Evolutionary conservation across 805 yeast genomes (phyloP).

Genomic region (Yamadazyma takamatsuzukensis): DNA sequence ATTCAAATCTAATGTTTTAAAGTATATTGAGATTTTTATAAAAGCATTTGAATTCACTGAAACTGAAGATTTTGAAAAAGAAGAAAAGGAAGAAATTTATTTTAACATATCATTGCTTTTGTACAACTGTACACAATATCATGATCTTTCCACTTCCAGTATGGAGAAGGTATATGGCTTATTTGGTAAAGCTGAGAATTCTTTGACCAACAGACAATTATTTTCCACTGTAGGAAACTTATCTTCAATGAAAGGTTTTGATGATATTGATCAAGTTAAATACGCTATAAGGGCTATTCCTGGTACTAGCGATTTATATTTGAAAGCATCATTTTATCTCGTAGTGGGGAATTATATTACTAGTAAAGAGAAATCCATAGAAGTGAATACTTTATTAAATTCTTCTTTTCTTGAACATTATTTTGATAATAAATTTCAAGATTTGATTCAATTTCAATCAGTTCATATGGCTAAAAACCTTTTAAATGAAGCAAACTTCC

Average conservation of each 20-base stretch:
- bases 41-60: constrained; percentile 2
- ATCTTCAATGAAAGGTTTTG: constrained; percentile 28
- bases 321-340: constrained; percentile 26
- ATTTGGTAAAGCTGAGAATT: constrained; percentile 5
- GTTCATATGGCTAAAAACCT: constrained; percentile 32
- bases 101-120: constrained; percentile 12
- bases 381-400: constrained; percentile 6
- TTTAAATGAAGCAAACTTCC: constrained; percentile 15
- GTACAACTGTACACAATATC: constrained; percentile 19
- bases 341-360: constrained; percentile 34
- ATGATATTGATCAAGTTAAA: constrained; percentile 15
- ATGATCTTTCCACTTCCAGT: constrained; percentile 8
- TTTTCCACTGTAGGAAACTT: constrained; percentile 34
- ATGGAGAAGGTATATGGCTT: constrained; percentile 8
- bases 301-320: constrained; percentile 17
- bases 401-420: constrained; percentile 16
- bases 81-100: constrained; percentile 11
- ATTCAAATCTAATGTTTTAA: constrained; percentile 4
- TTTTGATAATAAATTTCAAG: constrained; percentile 21
- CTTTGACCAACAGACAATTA: constrained; percentile 19
- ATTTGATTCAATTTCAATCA: constrained; percentile 35
- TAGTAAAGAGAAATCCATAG: constrained; percentile 14
- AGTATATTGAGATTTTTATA: constrained; percentile 5
- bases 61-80: constrained; percentile 8
- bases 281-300: constrained; percentile 13